phyloP scores from a whole-genome alignment of 768 basidiomycete genomes.

The Saitozyma sp. region DNA sequence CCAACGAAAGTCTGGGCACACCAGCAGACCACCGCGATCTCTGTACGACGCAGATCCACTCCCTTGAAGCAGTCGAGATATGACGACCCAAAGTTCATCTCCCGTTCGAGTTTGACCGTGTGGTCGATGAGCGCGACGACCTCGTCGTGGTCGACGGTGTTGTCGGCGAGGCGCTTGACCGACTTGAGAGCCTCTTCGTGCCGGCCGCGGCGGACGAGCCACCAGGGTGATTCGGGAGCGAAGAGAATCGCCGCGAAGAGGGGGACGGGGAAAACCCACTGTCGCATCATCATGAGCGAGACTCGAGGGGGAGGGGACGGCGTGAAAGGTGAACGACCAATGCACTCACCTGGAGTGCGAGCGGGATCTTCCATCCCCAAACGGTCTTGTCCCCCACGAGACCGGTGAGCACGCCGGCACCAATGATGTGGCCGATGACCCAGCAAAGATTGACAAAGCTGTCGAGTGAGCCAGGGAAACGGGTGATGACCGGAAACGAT shows the following conservation, averaged over 20 bases:
- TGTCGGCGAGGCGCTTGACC: constrained; percentile 17
- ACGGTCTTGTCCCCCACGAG: constrained; percentile 10
- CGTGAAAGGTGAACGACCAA: too few species aligned
- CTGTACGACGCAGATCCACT: constrained; percentile 31
- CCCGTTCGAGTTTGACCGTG: constrained; percentile 50
- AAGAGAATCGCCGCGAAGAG: constrained; percentile 27
- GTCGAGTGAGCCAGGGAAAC: constrained; percentile 10
- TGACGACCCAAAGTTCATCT: constrained; percentile 23
- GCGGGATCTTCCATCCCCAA: constrained; percentile 13
- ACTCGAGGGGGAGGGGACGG: constrained; percentile 19
- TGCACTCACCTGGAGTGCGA: neutral
- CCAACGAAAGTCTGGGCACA: constrained; percentile 1
- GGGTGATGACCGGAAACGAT: too few species aligned
- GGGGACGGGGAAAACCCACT: constrained; percentile 29
- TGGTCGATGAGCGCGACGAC: constrained; percentile 49
- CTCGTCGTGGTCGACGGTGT: constrained; percentile 30
- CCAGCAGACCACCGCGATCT: constrained; percentile 5
- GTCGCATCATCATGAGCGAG: constrained; percentile 8
- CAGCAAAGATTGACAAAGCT: constrained; percentile 47
- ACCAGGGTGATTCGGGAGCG: constrained; percentile 42
- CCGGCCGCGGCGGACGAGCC: constrained; percentile 37
- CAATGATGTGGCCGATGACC: constrained; percentile 31
- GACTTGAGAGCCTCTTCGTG: constrained; percentile 27
- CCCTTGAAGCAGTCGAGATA: constrained; percentile 53
- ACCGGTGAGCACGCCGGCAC: constrained; percentile 37